Evolutionary conservation across 352 stramenopile genomes (phyloP).

Genomic region (Globisporangium spiculum): DNA sequence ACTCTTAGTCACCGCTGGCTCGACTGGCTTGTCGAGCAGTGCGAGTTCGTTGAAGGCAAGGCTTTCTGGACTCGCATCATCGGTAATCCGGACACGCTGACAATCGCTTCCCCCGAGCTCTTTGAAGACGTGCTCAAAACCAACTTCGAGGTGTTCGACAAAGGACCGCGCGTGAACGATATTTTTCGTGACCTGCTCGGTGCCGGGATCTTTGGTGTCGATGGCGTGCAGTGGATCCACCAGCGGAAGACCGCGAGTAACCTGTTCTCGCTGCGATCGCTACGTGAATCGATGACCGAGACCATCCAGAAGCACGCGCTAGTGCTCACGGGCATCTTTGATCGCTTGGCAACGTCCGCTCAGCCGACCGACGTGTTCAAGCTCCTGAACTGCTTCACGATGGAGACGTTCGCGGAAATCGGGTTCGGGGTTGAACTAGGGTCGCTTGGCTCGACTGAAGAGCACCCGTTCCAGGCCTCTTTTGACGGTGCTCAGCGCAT

Average conservation of each 20-base stretch:
- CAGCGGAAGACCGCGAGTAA: slow-evolving; percentile 34
- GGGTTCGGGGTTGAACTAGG: background rate
- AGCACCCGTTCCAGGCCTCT: background rate
- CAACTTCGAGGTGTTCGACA: background rate
- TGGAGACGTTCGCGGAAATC: slow-evolving; percentile 8
- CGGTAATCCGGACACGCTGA: too few relatives aligned
- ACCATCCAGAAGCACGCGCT: slow-evolving; percentile 10
- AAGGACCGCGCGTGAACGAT: background rate
- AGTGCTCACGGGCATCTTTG: background rate
- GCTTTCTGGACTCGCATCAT: too few relatives aligned
- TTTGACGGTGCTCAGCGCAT: slow-evolving; percentile 16
- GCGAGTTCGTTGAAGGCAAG: too few relatives aligned
- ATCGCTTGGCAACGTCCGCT: background rate
- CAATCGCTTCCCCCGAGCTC: background rate
- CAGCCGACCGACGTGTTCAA: slow-evolving; percentile 20
- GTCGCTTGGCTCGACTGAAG: background rate
- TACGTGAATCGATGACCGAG: slow-evolving; percentile 29
- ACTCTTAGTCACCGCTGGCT: too few relatives aligned
- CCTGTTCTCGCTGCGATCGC: slow-evolving; percentile 25
- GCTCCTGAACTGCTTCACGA: slow-evolving; percentile 35
- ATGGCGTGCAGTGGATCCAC: slow-evolving; percentile 23
- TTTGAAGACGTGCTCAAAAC: slow-evolving; percentile 4
- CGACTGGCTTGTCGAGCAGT: too few relatives aligned
- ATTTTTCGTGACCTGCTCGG: background rate
- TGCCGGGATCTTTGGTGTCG: background rate